phyloP scores from a whole-genome alignment of 306 rosid species.

The Gastrolobium bilobum region DNA sequence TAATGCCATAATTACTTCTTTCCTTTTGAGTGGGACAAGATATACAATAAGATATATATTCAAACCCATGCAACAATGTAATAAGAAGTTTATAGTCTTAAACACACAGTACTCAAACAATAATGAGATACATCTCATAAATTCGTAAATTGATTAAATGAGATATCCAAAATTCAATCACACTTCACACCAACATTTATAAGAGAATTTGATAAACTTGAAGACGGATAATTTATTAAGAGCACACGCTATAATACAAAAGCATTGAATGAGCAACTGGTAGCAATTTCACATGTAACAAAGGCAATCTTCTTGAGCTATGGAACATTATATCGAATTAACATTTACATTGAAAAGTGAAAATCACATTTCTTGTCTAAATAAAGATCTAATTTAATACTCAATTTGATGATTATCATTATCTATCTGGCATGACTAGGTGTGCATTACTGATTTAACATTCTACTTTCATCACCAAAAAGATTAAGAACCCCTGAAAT shows the following conservation, averaged over 20 bases:
- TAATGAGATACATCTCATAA: slow-evolving; percentile 36
- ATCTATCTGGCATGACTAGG: not conserved
- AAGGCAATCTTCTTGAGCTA: slow-evolving; percentile 32
- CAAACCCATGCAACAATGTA: slow-evolving; percentile 1
- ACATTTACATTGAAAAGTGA: not conserved
- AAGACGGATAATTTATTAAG: not conserved
- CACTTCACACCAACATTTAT: slow-evolving; percentile 3
- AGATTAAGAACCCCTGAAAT: slow-evolving; percentile 9
- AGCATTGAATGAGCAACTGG: slow-evolving; percentile 19
- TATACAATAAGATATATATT: not conserved
- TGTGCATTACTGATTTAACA: not conserved
- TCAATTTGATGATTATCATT: slow-evolving; percentile 16
- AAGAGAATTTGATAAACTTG: slow-evolving; percentile 12
- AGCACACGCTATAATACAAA: not conserved
- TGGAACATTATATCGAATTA: not conserved
- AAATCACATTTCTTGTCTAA: not conserved
- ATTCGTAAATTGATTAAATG: slow-evolving; percentile 26
- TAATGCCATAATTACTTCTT: slow-evolving; percentile 23
- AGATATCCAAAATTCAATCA: slow-evolving; percentile 33
- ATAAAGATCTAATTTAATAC: slow-evolving; percentile 16
- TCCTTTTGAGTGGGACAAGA: slow-evolving; percentile 12
- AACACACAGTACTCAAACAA: slow-evolving; percentile 13
- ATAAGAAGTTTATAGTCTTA: slow-evolving; percentile 16
- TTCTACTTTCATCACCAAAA: slow-evolving; percentile 18
- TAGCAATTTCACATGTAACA: slow-evolving; percentile 26